These are phyloP conservation scores for Parastagonospora nodorum DNA, from an alignment of 2,329 filamentous ascomycete species.

Conservation along the genomic window DNA sequence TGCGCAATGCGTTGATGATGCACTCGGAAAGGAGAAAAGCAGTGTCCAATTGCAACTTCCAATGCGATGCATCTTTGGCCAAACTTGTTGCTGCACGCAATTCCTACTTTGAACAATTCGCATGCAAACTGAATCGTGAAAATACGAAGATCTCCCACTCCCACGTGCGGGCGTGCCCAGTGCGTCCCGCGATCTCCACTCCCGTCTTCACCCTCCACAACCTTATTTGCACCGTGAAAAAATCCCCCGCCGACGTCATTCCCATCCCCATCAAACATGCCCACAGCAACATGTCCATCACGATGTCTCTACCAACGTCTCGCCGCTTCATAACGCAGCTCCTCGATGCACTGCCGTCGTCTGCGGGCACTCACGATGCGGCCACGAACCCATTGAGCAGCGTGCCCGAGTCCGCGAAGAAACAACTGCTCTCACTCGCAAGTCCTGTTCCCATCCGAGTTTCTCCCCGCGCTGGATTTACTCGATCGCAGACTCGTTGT, in stretches of 20 bases:
- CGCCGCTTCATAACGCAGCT: constrained; percentile 43
- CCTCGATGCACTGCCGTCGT: constrained; percentile 29
- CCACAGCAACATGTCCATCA: constrained; percentile 1
- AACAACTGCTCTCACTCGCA: constrained; percentile 78
- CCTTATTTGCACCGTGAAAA: constrained; percentile 25
- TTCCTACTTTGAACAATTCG: not conserved
- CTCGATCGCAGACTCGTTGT: constrained; percentile 78
- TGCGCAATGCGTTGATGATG: not conserved
- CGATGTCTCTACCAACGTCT: constrained; percentile 25
- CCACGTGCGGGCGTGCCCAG: constrained; percentile 24
- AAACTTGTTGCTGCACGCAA: no score
- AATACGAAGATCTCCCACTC: not conserved
- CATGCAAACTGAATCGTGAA: not conserved
- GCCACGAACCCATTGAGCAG: constrained; percentile 50
- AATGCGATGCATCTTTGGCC: not conserved
- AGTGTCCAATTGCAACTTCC: no score
- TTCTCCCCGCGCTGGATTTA: constrained; percentile 85
- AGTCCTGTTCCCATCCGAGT: constrained; percentile 77
- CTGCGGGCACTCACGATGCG: constrained; percentile 22
- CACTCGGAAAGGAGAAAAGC: no score
- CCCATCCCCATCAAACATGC: constrained; percentile 12
- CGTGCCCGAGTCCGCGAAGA: constrained; percentile 34
- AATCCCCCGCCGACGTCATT: constrained; percentile 20
- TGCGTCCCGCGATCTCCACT: constrained; percentile 20
- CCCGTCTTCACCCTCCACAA: constrained; percentile 17